phyloP scores from a whole-genome alignment of 2,329 filamentous ascomycete genomes.

The Neofusicoccum laricinum region DNA sequence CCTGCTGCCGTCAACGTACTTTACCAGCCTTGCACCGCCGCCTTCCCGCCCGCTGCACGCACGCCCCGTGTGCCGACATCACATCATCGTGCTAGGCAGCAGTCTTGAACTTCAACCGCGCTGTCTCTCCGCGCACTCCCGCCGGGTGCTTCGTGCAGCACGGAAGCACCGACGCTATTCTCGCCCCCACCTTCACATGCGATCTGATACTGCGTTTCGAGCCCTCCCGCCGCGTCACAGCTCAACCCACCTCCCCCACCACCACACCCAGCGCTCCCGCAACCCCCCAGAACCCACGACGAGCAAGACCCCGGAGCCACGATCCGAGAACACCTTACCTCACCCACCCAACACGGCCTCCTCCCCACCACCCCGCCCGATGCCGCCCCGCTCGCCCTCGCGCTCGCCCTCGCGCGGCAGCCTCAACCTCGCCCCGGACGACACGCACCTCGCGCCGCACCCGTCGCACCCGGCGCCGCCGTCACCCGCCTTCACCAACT shows the following conservation, averaged over 20 bases:
- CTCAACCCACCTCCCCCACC: neutral
- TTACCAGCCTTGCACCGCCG: neutral
- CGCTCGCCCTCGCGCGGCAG: neutral
- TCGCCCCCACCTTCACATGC: too few relatives aligned
- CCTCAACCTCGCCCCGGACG: neutral
- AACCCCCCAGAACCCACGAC: neutral
- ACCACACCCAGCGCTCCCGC: neutral
- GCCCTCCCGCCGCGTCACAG: neutral
- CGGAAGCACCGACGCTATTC: too few relatives aligned
- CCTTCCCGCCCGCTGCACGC: neutral
- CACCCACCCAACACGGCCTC: too few relatives aligned
- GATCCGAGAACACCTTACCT: too few relatives aligned
- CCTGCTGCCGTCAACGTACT: too few relatives aligned
- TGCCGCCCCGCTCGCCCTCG: neutral
- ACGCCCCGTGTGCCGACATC: neutral
- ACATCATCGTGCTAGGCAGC: neutral
- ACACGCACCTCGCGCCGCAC: neutral
- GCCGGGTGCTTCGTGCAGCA: too few relatives aligned
- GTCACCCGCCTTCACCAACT: conserved; percentile 7
- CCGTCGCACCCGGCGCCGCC: neutral
- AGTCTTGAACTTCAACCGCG: neutral
- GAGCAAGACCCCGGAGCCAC: neutral
- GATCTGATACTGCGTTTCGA: too few relatives aligned
- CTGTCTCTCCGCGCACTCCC: too few relatives aligned
- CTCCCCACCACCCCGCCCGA: neutral